Evolutionary conservation across 345 rosid genomes (phyloP), one percentile per base, ranked within the genome.

Genomic region (Rhizophora mangle): DNA sequence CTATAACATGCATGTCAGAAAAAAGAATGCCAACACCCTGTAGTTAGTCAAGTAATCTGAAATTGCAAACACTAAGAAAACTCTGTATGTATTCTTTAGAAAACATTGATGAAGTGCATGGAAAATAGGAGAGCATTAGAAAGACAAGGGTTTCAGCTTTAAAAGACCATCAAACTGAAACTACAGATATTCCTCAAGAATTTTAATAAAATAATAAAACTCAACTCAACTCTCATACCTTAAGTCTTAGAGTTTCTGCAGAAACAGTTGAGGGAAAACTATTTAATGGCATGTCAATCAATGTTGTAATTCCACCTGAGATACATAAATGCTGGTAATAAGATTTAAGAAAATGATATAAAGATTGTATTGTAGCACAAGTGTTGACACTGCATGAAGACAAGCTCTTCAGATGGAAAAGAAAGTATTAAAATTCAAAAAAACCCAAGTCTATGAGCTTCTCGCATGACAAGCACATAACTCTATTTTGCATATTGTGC

Each of bases 231-330:
- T 31, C 58, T 64, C 71, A 11, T 78, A 87, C 96, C 94, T 95
- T 90, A 77, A 92, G 91, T 64, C 84, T 85, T 70, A 92, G 85
- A 72, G 89, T 86, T 76, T 95, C 96, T 30, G 84, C 66, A 7
- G 96, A 92, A 75, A 88, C 77, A 68, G 99, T 92, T 11, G 96
- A 86, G 46, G 99, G 99, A 60, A 53, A 72, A 68, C 82, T 89
- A 60, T 95, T 95, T 18, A 95, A 82, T 20, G 99, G 98, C 99
- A 95, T 95, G 82, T 92, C 99, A 56, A 95, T 75, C 73, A 95
- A 72, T 19, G 93, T 88, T 21, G 98, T 95, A 67, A 92, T 76
- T 54, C 99, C 99, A 26, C 98, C 99, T 92, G 71, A 69, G 9
- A 70, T 6, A 26, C 2, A 65, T 29, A 65, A 54, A 24, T 60